These are phyloP conservation scores for Pichia gijzeniarum DNA, from an alignment of 805 yeast genomes.

Conservation along the genomic window DNA sequence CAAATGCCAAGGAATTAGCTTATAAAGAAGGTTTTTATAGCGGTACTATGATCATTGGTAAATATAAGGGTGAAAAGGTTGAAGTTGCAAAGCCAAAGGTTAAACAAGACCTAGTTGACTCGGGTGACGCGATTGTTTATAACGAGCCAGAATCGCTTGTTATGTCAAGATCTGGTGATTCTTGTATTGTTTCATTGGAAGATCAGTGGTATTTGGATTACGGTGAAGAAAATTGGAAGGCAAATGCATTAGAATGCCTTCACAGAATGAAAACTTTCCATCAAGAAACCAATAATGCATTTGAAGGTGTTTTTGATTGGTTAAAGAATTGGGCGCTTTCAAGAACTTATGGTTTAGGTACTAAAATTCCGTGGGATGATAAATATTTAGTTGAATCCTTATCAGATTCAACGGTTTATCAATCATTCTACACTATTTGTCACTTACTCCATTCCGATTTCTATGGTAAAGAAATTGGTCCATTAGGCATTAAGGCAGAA, in stretches of 20 bases:
- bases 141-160: constrained; percentile 91
- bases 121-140: constrained; percentile 80
- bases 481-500: constrained; percentile 66
- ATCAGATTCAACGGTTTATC: constrained; percentile 93
- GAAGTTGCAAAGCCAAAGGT: constrained; percentile 87
- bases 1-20: constrained; percentile 88
- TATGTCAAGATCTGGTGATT: constrained; percentile 93
- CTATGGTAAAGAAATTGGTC: constrained; percentile 72
- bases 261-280: constrained; percentile 69
- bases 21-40: constrained; percentile 96
- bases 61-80: constrained; percentile 82
- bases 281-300: constrained; percentile 81
- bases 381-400: constrained; percentile 88
- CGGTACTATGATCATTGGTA: constrained; percentile 76
- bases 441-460: constrained; percentile 83
- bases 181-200: constrained; percentile 92
- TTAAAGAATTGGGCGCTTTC: constrained; percentile 97
- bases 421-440: constrained; percentile 86
- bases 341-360: constrained; percentile 93
- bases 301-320: constrained; percentile 94
- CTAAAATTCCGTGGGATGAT: constrained; percentile 95
- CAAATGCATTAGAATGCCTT: constrained; percentile 73
- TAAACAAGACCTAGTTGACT: constrained; percentile 69
- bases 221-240: constrained; percentile 90
- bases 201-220: constrained; percentile 98